Base-by-base conservation (phyloP, 1,284 basidiomycete species). In the Puccinia hordei region DNA sequence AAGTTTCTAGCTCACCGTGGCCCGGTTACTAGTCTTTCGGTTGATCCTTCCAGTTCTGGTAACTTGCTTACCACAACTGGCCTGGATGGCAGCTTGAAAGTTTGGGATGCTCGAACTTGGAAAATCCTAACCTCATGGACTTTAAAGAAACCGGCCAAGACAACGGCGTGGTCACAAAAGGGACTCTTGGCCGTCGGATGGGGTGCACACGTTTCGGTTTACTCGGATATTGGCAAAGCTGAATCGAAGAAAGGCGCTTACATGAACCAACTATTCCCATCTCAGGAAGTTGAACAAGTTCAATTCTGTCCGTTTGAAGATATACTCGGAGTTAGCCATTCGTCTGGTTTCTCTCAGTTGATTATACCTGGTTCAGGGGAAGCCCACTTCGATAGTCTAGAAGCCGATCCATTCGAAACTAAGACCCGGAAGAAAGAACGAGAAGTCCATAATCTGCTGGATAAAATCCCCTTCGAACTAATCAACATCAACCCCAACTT, bases 41-140 rank as follows among this genome's bases (percentile, higher is more conserved):
- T 98, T 8, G 95, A 98, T 85, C 91, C 92, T 19, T 83, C 83
- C 0, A 85, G 85, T 41, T 93, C 86, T 53, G 96, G 96, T 0
- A 86, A 93, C 61, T 95, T 98, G 84, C 92, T 98, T 90, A 92
- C 93, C 0, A 98, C 94, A 0, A 89, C 92, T 1, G 95, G 95
- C 0, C 88, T 92, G 82, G 97, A 99, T 83, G 93, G 94, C 0
- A 90, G 87, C 0, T 92, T 99, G 82, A 99, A 98, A 85, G 89
- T 90, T 9, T 99, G 96, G 97, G 97, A 99, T 87, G 93, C 91
- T 84, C 87, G 97, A 73, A 98, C 94, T 88, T 96, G 95, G 92
- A 94, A 92, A 83, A 91, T 92, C 35, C 30, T 80, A 15, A 53
- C 66, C 57, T 61, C 66, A 24, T 80, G 66, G 66, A 80, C 53